Conservation (phyloP, 768 basidiomycete species). For the Boletus sp. region DNA sequence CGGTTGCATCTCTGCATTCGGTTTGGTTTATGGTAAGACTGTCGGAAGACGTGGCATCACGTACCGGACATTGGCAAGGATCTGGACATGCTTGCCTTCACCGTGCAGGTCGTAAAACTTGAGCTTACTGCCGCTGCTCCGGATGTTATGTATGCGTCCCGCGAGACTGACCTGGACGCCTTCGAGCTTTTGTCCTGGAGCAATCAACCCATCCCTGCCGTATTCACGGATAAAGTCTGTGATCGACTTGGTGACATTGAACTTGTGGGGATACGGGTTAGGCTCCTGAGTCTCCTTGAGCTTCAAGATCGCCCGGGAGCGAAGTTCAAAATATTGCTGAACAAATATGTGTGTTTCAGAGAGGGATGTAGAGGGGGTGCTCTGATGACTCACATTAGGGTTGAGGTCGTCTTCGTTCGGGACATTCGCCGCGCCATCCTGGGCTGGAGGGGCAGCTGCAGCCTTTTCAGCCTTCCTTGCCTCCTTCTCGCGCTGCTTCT, state of each 20-base stretch:
- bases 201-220: constrained; percentile 68
- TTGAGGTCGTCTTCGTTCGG: constrained; percentile 80
- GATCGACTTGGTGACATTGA: constrained; percentile 80
- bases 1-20: constrained; percentile 51
- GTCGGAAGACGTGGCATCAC: constrained; percentile 26
- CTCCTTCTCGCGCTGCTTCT: constrained; percentile 74
- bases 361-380: not conserved
- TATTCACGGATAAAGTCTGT: constrained; percentile 71
- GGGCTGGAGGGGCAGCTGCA: constrained; percentile 40
- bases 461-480: constrained; percentile 79
- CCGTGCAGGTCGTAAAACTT: constrained; percentile 92
- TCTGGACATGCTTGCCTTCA: constrained; percentile 91
- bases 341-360: not conserved
- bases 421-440: constrained; percentile 40
- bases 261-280: constrained; percentile 99
- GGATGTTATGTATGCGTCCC: constrained; percentile 90
- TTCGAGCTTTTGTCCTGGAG: constrained; percentile 64
- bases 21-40: constrained; percentile 18
- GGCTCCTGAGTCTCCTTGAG: constrained; percentile 83
- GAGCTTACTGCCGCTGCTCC: constrained; percentile 78
- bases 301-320: constrained; percentile 83
- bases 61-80: constrained; percentile 87
- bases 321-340: constrained; percentile 96
- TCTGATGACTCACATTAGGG: constrained; percentile 69
- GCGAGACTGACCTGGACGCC: constrained; percentile 65